These are phyloP conservation scores for Plectosphaerella cucumerina DNA, from an alignment of 2,329 filamentous ascomycete species.

Conservation along the genomic window DNA sequence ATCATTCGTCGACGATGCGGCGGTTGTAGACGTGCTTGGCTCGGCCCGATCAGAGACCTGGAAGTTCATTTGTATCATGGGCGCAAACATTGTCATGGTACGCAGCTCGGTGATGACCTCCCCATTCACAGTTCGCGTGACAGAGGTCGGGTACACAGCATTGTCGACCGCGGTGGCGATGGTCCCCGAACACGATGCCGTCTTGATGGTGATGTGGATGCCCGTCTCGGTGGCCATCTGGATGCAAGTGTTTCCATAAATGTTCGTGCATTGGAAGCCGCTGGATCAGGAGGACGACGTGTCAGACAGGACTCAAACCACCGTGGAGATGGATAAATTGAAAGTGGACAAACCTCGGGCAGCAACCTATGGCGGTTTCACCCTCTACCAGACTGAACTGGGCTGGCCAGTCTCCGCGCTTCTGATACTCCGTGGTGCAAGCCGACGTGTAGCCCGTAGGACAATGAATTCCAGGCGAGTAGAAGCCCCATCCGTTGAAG, in stretches of 20 bases:
- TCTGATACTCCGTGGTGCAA: conserved; percentile 21
- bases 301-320: not conserved
- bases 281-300: not conserved
- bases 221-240: not conserved
- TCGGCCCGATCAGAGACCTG: conserved; percentile 15
- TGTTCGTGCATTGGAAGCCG: conserved; percentile 2
- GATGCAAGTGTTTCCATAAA: conserved; percentile 9
- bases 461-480: conserved; percentile 27
- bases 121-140: not conserved
- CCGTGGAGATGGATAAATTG: not conserved
- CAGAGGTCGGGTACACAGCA: not conserved
- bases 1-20: conserved; percentile 2
- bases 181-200: not conserved
- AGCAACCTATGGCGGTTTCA: conserved; percentile 28
- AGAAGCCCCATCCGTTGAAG: conserved; percentile 27
- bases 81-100: conserved; percentile 18
- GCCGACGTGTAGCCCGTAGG: conserved; percentile 24
- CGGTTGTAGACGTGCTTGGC: conserved; percentile 2
- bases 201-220: not conserved
- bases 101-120: not conserved
- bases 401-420: conserved; percentile 16
- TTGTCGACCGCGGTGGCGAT: not conserved
- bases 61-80: conserved; percentile 24
- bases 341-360: conserved; percentile 19
- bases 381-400: conserved; percentile 19